These are phyloP conservation scores for Peniophora sp. DNA, from an alignment of 1,284 basidiomycete genomes.

Conservation along the genomic window DNA sequence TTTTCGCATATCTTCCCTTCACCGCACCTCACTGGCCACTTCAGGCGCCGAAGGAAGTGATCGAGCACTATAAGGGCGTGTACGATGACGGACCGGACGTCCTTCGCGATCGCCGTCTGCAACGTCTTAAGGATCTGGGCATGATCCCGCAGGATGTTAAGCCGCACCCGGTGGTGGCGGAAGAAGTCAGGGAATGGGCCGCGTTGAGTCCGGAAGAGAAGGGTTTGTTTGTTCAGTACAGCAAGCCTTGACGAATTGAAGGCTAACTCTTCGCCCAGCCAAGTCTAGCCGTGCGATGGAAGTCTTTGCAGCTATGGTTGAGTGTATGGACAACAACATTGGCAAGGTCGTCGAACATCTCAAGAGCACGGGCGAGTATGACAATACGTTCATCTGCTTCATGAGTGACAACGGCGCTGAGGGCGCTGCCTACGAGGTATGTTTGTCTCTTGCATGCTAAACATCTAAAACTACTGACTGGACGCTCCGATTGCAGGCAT, in stretches of 20 bases:
- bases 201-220: background rate
- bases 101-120: slow-evolving; percentile 14
- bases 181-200: slow-evolving; percentile 9
- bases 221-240: background rate
- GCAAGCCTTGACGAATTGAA: no score
- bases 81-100: slow-evolving; percentile 16
- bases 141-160: slow-evolving; percentile 10
- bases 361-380: slow-evolving; percentile 7
- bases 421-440: slow-evolving; percentile 8
- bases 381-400: slow-evolving; percentile 11
- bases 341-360: slow-evolving; percentile 13
- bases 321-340: slow-evolving; percentile 12
- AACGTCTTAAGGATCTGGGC: slow-evolving; percentile 13
- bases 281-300: slow-evolving; percentile 3
- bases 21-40: slow-evolving; percentile 19
- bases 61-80: slow-evolving; percentile 15
- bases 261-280: no score
- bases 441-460: slow-evolving; percentile 4
- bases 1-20: slow-evolving; percentile 18
- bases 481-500: no score
- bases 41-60: slow-evolving; percentile 12
- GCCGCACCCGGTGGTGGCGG: background rate
- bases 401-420: slow-evolving; percentile 15
- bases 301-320: background rate
- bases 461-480: background rate